phyloP scores from a whole-genome alignment of 2,329 filamentous ascomycete species.

The Cryphonectria japonica region DNA sequence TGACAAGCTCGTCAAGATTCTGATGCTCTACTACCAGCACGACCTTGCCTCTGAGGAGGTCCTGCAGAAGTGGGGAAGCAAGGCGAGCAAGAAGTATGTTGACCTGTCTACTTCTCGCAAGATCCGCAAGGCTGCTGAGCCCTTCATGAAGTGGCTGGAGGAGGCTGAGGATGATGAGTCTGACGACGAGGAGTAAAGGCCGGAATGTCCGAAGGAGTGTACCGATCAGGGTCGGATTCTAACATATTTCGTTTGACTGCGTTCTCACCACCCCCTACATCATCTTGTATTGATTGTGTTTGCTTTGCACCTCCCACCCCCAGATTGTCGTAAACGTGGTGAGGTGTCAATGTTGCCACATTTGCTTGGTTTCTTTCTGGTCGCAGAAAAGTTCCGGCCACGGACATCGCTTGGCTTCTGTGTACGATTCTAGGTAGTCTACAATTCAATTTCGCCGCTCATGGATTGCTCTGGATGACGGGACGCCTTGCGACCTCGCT shows the following conservation, averaged over 20 bases:
- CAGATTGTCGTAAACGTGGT: constrained; percentile 27
- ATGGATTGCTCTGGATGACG: not conserved
- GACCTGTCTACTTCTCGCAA: constrained; percentile 88
- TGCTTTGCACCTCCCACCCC: constrained; percentile 9
- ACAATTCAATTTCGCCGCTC: constrained; percentile 1
- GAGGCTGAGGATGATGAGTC: constrained; percentile 75
- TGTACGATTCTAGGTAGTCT: constrained; percentile 7
- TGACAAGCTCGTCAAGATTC: constrained; percentile 78
- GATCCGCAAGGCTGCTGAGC: constrained; percentile 91
- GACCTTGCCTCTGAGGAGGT: constrained; percentile 89
- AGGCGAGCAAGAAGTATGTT: constrained; percentile 98
- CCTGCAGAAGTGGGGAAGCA: constrained; percentile 86
- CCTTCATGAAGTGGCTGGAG: constrained; percentile 92
- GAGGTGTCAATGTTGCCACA: constrained; percentile 11
- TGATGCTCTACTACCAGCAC: constrained; percentile 87
- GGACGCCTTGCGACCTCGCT: no score
- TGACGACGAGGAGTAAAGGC: constrained; percentile 48
- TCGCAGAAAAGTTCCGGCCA: not conserved
- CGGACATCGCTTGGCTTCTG: not conserved
- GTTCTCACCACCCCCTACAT: not conserved
- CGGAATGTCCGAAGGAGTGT: constrained; percentile 2
- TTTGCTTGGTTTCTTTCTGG: not conserved
- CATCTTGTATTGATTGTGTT: not conserved
- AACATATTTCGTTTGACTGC: not conserved
- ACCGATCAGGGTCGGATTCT: not conserved